These are phyloP conservation scores for Paraphaeosphaeria minitans DNA, from an alignment of 2,329 filamentous ascomycete genomes.

Conservation along the genomic window DNA sequence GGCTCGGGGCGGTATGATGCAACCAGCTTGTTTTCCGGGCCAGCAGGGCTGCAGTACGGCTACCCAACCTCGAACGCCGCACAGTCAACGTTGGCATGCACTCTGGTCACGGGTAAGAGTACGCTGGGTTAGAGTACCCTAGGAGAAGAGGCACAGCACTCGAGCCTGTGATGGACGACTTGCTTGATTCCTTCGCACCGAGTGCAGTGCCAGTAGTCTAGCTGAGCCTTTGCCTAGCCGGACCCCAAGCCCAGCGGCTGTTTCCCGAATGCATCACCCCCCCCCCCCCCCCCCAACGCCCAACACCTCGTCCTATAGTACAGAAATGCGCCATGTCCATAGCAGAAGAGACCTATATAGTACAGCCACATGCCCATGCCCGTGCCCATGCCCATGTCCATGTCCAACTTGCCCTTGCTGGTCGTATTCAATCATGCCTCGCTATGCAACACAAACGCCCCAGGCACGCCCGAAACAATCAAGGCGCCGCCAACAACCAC, in stretches of 20 bases:
- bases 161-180: no score
- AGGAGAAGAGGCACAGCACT: no score
- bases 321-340: background rate
- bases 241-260: background rate
- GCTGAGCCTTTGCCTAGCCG: background rate
- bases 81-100: background rate
- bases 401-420: background rate
- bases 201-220: background rate
- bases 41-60: background rate
- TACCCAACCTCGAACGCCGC: background rate
- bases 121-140: no score
- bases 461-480: background rate
- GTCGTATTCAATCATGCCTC: background rate
- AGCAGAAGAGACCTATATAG: background rate
- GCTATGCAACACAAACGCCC: conserved; percentile 3
- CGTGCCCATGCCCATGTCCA: no score
- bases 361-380: background rate
- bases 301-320: background rate
- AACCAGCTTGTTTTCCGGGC: conserved; percentile 13
- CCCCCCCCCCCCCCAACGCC: conserved; percentile 1
- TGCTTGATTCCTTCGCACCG: no score
- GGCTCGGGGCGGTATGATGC: conserved; percentile 21
- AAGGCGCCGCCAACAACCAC: background rate
- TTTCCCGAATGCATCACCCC: no score
- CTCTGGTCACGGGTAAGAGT: background rate